These are phyloP conservation scores for Hypomyces rosellus DNA, from an alignment of 2,329 filamentous ascomycete genomes.

Conservation along the genomic window DNA sequence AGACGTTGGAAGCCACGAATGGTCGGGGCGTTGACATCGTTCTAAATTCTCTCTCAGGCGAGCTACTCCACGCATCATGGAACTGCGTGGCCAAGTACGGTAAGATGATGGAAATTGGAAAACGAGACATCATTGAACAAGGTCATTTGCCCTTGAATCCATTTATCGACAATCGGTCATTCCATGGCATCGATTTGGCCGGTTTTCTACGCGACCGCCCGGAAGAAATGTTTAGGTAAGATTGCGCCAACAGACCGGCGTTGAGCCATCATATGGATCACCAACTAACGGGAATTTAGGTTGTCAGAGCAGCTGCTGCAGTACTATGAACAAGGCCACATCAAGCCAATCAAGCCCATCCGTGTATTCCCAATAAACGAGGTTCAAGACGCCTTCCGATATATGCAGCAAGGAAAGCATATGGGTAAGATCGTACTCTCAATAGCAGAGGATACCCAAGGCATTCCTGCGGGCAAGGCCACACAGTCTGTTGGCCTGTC, in stretches of 20 bases:
- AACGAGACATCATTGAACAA: slow-evolving; percentile 33
- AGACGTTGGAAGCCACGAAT: slow-evolving; percentile 20
- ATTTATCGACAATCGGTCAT: slow-evolving; percentile 33
- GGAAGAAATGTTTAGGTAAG: neutral
- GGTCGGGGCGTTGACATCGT: slow-evolving; percentile 31
- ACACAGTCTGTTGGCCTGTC: neutral
- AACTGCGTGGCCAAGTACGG: slow-evolving; percentile 38
- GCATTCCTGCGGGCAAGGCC: neutral
- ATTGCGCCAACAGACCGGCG: neutral
- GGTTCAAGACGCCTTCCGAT: slow-evolving; percentile 12
- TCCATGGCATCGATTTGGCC: slow-evolving; percentile 25
- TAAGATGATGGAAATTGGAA: slow-evolving; percentile 41
- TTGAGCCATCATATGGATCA: too few species aligned
- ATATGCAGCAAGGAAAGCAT: slow-evolving; percentile 14
- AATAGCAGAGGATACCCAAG: slow-evolving; percentile 7
- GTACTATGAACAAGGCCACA: too few species aligned
- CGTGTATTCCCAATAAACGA: slow-evolving; percentile 8
- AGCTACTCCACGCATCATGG: slow-evolving; percentile 38
- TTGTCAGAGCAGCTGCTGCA: too few species aligned
- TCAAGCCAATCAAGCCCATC: too few species aligned
- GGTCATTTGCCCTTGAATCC: slow-evolving; percentile 37
- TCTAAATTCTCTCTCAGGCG: slow-evolving; percentile 35
- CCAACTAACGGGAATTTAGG: too few species aligned
- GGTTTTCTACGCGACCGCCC: neutral
- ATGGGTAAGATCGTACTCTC: slow-evolving; percentile 15